Evolutionary conservation across 805 yeast species (phyloP).

Genomic region (Saccharomyces eubayanus): DNA sequence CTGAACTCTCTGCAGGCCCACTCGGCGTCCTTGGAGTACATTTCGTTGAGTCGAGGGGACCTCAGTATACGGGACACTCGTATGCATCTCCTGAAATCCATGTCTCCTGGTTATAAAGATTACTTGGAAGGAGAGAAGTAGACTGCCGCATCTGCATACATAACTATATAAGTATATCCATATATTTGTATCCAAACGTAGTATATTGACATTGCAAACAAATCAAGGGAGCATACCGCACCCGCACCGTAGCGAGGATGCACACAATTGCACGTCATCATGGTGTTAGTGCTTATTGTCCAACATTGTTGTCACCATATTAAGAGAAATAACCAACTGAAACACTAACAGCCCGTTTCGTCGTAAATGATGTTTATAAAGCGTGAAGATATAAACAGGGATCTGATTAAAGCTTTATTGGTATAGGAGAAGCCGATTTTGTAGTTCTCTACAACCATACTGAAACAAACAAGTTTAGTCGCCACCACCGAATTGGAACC

Average conservation of each 20-base stretch:
- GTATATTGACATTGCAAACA: not conserved
- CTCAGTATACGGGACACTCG: slow-evolving; percentile 13
- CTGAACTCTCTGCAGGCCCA: slow-evolving; percentile 24
- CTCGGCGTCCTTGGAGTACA: slow-evolving; percentile 25
- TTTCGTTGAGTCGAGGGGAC: slow-evolving; percentile 19
- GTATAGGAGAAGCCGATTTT: slow-evolving; percentile 1
- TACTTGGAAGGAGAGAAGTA: not conserved
- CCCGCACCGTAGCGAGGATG: not conserved
- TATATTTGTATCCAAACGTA: too few relatives aligned
- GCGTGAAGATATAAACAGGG: not conserved
- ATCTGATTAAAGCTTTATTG: not conserved
- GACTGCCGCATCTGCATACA: not conserved
- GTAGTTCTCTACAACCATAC: not conserved
- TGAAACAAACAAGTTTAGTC: slow-evolving; percentile 2
- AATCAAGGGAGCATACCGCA: not conserved
- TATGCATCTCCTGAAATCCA: not conserved
- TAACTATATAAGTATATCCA: not conserved
- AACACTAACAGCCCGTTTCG: not conserved
- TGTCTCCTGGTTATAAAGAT: not conserved
- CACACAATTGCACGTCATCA: not conserved
- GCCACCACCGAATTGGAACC: not conserved
- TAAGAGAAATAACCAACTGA: not conserved
- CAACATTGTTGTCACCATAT: not conserved
- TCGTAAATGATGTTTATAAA: not conserved
- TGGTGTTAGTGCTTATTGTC: not conserved